Conservation (phyloP, 2,329 filamentous ascomycete species). For the Didymosphaeria variabile region DNA sequence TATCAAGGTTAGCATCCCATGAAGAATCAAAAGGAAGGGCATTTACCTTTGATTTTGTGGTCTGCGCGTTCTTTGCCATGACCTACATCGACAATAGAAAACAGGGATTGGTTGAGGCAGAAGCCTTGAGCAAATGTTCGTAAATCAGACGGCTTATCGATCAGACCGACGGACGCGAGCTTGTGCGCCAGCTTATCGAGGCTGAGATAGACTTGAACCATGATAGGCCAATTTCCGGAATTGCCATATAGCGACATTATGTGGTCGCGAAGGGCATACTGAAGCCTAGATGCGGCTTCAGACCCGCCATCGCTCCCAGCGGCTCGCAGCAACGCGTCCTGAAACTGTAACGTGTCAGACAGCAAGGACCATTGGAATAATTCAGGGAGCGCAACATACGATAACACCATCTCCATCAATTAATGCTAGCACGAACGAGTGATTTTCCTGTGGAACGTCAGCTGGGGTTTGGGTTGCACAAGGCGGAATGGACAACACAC, state of each 20-base stretch:
- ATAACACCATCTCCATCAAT: constrained; percentile 61
- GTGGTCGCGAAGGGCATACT: constrained; percentile 53
- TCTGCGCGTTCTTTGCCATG: constrained; percentile 58
- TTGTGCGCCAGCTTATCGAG: constrained; percentile 56
- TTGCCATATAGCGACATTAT: constrained; percentile 53
- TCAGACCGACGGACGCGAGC: constrained; percentile 52
- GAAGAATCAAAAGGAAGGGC: not conserved
- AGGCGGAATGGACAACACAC: constrained; percentile 28
- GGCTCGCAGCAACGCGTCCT: constrained; percentile 53
- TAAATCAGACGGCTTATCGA: constrained; percentile 51
- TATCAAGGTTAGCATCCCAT: constrained; percentile 17
- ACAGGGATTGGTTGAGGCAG: constrained; percentile 55
- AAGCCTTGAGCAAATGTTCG: constrained; percentile 56
- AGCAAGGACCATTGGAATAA: not conserved
- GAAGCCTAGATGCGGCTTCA: constrained; percentile 56
- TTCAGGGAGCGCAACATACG: constrained; percentile 38
- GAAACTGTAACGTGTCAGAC: constrained; percentile 46
- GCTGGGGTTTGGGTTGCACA: constrained; percentile 8
- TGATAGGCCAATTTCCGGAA: constrained; percentile 54
- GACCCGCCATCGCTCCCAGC: constrained; percentile 55
- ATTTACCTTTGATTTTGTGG: constrained; percentile 55
- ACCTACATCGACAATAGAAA: constrained; percentile 59
- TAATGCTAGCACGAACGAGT: constrained; percentile 56
- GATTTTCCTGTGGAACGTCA: constrained; percentile 38
- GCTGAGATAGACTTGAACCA: constrained; percentile 59